Evolutionary conservation across 2,329 filamentous ascomycete genomes (phyloP).

Genomic region (Aspergillus sp.): DNA sequence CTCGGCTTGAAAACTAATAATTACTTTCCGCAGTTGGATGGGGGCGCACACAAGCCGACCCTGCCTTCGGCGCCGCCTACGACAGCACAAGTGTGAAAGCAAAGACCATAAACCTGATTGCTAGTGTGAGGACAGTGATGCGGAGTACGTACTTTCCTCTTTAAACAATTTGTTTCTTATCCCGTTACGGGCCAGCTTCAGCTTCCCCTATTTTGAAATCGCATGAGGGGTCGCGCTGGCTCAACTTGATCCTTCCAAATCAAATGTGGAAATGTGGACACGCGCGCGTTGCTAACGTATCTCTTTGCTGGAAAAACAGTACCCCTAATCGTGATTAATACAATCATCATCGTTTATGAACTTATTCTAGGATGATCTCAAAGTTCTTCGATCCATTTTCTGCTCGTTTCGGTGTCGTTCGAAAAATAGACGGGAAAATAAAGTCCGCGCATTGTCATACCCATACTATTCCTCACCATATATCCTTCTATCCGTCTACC

Average conservation of each 20-base stretch:
- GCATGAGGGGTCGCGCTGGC: too few relatives aligned
- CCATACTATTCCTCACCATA: not conserved
- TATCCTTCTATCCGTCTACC: not conserved
- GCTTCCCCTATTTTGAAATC: not conserved
- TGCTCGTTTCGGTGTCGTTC: not conserved
- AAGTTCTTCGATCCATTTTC: not conserved
- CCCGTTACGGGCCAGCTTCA: not conserved
- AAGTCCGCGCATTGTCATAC: not conserved
- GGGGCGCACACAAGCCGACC: conserved; percentile 63
- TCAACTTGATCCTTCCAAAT: not conserved
- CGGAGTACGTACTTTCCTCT: conserved; percentile 64
- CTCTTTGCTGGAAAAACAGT: conserved; percentile 50
- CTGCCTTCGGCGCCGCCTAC: conserved; percentile 71
- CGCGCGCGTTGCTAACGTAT: not conserved
- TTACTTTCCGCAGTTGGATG: conserved; percentile 68
- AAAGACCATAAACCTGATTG: conserved; percentile 85
- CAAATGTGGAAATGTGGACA: not conserved
- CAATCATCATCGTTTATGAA: conserved; percentile 79
- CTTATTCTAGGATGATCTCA: conserved; percentile 66
- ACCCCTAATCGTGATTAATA: conserved; percentile 81
- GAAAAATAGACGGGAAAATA: not conserved
- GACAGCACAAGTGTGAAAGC: conserved; percentile 79
- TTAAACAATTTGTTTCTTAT: not conserved
- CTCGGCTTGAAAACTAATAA: conserved; percentile 9
- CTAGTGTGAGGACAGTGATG: conserved; percentile 87